These are phyloP conservation scores for Dianthus caryophyllus DNA, from an alignment of 148 eudicot genomes.

Conservation along the genomic window DNA sequence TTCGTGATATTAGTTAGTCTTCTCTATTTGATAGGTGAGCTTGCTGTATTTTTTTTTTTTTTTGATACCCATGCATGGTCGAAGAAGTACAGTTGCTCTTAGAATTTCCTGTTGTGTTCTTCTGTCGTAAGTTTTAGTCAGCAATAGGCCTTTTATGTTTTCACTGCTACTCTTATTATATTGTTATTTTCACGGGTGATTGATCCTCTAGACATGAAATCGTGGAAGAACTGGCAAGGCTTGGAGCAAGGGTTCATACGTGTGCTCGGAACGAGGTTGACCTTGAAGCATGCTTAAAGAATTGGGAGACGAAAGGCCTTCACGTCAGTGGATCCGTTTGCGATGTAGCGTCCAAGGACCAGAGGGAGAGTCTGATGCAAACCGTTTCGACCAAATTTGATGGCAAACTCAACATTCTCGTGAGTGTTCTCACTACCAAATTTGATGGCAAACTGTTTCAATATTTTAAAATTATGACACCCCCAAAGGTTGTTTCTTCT, in stretches of 20 bases:
- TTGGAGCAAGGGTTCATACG: conserved; percentile 34
- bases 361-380: conserved; percentile 35
- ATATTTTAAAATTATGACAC: too few relatives aligned
- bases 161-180: too few relatives aligned
- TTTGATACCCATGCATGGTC: too few relatives aligned
- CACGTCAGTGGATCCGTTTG: conserved; percentile 35
- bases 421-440: background rate
- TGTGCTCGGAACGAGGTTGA: conserved; percentile 38
- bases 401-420: conserved; percentile 43
- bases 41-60: background rate
- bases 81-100: too few relatives aligned
- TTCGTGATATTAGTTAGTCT: background rate
- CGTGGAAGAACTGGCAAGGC: conserved; percentile 38
- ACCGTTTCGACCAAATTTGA: conserved; percentile 27
- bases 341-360: conserved; percentile 26
- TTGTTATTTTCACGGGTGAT: background rate
- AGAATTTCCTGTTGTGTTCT: too few relatives aligned
- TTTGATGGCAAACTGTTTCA: too few relatives aligned
- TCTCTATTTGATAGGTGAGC: background rate
- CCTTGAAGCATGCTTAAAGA: conserved; percentile 22
- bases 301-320: conserved; percentile 33
- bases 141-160: background rate
- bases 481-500: too few relatives aligned
- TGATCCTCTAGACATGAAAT: conserved; percentile 27
- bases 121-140: background rate